Evolutionary conservation across 2,329 filamentous ascomycete species (phyloP).

Genomic region (Fusarium sp.): DNA sequence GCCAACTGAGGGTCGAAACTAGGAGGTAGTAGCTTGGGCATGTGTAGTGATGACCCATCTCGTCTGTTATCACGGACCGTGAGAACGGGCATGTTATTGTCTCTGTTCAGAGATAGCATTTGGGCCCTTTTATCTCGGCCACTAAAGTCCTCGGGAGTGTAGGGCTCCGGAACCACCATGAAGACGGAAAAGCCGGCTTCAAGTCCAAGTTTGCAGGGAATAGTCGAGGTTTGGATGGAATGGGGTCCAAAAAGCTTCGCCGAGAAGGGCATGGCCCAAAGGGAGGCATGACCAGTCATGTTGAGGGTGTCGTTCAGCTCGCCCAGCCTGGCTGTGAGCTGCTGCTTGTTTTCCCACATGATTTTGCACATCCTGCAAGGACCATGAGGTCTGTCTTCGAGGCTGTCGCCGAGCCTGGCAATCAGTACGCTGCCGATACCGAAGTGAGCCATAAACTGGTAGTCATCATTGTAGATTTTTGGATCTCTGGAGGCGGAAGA

Average conservation of each 20-base stretch:
- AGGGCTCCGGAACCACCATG: neutral
- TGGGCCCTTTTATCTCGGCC: neutral
- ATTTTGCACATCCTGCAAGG: neutral
- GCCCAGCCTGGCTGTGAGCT: neutral
- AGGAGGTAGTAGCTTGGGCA: neutral
- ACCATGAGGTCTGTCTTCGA: neutral
- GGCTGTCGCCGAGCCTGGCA: neutral
- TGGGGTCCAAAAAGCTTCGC: neutral
- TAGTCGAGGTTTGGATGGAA: neutral
- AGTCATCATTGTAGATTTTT: neutral
- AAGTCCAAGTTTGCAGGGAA: neutral
- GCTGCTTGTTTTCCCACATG: neutral
- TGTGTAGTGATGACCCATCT: neutral
- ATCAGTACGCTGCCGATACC: neutral
- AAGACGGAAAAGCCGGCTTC: neutral
- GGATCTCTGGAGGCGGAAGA: neutral
- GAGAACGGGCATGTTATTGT: neutral
- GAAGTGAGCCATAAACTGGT: neutral
- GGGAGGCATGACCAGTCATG: neutral
- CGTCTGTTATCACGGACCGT: neutral
- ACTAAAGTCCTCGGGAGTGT: neutral
- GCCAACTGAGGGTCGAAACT: neutral
- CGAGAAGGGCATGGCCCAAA: neutral
- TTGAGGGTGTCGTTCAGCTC: neutral
- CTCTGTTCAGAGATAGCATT: neutral